Evolutionary conservation across 345 rosid species (phyloP), one percentile per base, ranked within the genome.

Genomic region (Trapa incisa): DNA sequence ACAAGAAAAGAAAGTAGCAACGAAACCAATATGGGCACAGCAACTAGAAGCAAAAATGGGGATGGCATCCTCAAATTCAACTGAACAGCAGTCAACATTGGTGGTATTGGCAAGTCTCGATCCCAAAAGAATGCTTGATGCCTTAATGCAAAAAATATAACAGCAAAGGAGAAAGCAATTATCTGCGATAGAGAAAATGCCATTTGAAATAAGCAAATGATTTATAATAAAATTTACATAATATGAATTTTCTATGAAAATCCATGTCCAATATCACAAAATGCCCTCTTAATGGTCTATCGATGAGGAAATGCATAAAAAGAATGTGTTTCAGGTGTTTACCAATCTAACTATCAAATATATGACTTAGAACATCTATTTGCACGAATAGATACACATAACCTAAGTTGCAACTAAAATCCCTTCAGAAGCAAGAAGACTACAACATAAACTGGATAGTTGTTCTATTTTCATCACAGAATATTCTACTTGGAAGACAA

Each of bases 71-170:
- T 86, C 79, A 94, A 81, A 81, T 94, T 94, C 80, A 77, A 79
- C 62, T 88, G 95, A 68, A 94, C 79, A 64, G 91, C 96, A 64
- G 84, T 66, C 71, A 90, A 78, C 80, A 89, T 69, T 65, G 92
- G 80, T 69, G 99, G 95, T 72, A 88, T 77, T 17, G 88, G 86
- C 76, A 79, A 72, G 75, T 80, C 79, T 67, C 76, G 76, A 78
- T 88, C 87, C 92, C 90, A 83, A 43, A 85, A 84, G 79, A 72
- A 77, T 65, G 86, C 88, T 86, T 94, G 99, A 61, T 79, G 83
- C 97, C 87, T 94, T 70, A 91, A 80, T 71, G 91, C 87, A 50
- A 82, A 94, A 73, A 91, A 80, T 75, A 87, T 63, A 72, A 79
- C 86, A 53, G 91, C 89, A 61, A 84, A 35, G 47, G 82, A 77